Conservation (phyloP, 306 rosid genomes). For the Cucumis hystrix region DNA sequence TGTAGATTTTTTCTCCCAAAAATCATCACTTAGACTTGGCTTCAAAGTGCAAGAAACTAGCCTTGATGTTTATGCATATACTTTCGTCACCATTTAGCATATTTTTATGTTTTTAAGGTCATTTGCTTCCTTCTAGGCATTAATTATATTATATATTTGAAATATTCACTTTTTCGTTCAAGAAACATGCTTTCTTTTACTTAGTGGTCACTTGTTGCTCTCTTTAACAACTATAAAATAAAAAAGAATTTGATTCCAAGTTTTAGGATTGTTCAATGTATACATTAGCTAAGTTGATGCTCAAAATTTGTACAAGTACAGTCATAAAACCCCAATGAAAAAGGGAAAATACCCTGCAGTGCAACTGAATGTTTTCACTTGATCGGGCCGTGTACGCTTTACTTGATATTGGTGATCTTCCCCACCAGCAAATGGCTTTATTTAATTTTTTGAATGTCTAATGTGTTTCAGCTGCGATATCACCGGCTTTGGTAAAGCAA, state of each 20-base stretch:
- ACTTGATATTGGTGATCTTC: not conserved
- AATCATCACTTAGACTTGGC: not conserved
- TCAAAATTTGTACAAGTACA: not conserved
- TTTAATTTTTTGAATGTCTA: constrained; percentile 4
- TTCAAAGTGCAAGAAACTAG: not conserved
- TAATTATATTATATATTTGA: not conserved
- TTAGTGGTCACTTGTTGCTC: not conserved
- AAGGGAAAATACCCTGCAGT: not conserved
- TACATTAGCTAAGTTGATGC: not conserved
- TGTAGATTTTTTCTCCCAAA: not conserved
- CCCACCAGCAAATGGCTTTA: not conserved
- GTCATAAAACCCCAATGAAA: not conserved
- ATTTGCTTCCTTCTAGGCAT: no score
- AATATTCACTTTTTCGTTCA: not conserved
- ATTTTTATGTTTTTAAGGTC: no score
- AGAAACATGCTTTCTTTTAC: not conserved
- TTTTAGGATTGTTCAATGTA: not conserved
- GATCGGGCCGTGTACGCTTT: not conserved
- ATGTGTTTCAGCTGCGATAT: constrained; percentile 48
- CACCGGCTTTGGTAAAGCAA: not conserved
- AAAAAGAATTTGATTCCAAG: not conserved
- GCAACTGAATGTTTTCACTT: not conserved
- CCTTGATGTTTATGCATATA: no score
- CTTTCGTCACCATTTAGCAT: no score
- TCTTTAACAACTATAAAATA: not conserved